Conservation (phyloP, 495 filamentous ascomycete genomes). For the Aspergillus taichungensis region DNA sequence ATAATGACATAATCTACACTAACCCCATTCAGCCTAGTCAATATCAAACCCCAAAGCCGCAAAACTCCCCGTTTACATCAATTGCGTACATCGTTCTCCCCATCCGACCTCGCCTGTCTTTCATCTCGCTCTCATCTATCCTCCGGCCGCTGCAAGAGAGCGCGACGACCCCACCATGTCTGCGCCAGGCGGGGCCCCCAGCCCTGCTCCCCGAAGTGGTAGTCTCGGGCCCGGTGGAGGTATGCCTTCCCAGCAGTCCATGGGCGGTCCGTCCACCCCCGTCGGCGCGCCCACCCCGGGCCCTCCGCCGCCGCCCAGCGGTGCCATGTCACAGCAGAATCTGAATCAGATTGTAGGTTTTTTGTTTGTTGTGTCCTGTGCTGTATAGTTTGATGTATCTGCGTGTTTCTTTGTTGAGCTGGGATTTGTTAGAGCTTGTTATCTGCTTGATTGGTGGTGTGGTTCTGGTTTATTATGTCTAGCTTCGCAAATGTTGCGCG, state of each 20-base stretch:
- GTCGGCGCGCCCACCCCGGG: constrained; percentile 30
- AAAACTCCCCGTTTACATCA: not conserved
- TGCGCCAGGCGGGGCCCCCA: constrained; percentile 40
- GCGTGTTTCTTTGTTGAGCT: not conserved
- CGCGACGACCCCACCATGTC: constrained; percentile 23
- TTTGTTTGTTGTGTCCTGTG: constrained; percentile 2
- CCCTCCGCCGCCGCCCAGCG: constrained; percentile 32
- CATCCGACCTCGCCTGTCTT: not conserved
- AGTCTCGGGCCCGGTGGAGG: constrained; percentile 45
- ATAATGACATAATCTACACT: too few species aligned
- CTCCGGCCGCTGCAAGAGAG: not conserved
- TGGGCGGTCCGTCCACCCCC: constrained; percentile 26
- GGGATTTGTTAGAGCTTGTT: not conserved
- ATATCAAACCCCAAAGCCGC: constrained; percentile 11
- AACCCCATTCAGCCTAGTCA: not conserved
- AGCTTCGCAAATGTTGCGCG: too few species aligned
- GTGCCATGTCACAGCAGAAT: constrained; percentile 68
- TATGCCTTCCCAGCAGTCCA: constrained; percentile 43
- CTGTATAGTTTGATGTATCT: not conserved
- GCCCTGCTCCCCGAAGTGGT: constrained; percentile 41
- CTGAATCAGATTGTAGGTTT: constrained; percentile 87
- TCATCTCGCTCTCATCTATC: not conserved
- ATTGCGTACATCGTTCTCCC: too few species aligned
- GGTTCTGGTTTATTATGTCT: not conserved
- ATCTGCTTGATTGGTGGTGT: not conserved